Base-by-base conservation (phyloP, 352 stramenopile species). In the Pythium angustatum region DNA sequence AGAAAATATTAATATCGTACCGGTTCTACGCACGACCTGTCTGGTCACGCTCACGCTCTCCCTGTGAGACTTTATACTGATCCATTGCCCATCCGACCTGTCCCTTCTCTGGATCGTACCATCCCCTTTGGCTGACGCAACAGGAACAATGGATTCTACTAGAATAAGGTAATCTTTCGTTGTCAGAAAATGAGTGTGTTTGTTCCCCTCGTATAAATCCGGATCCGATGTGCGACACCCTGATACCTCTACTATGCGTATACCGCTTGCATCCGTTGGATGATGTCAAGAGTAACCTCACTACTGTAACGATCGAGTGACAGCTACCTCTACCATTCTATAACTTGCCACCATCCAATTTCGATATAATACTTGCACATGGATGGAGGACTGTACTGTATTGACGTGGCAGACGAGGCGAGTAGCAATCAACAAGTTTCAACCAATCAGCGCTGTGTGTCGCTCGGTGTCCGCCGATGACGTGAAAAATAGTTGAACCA, bases 401-500 rank as follows among this genome's bases (percentile, higher is more conserved):
- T 0, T 28, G 17, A 14, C 27, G 7, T 5, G 17, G 19, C n/a
- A 27, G 48, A 43, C 36, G 36, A 43, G 36, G 7, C 6, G 36
- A 6, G 6, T 5, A 9, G 36, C 14, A 19, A 43, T 5, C 5
- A 41, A 28, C 28, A 9, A 0, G 11, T 40, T 28, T 55, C 28
- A 30, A 10, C 48, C 48, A 55, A 55, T 55, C 48, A 38, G 10
- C 48, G 28, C 12, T 12, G 17, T 15, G 48, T 9, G 41, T 17
- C 21, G 2, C 9, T 7, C 31, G 22, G 31, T 31, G 33, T 44
- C 33, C 12, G 15, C 22, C 47, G 51, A 58, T 58, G 51, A 21
- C 51, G 51, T 58, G 51, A 58, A 58, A 58, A 44, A 45, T 33
- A 30, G 12, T 58, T 58, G 51, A 58, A 33, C n/a, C 15, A 31